A percentile compares a stretch with the other conserved stretches of the same genome.
Evolutionary conservation across 1,284 basidiomycete genomes (phyloP).

Genomic region (Lignosus rhinocerotis): DNA sequence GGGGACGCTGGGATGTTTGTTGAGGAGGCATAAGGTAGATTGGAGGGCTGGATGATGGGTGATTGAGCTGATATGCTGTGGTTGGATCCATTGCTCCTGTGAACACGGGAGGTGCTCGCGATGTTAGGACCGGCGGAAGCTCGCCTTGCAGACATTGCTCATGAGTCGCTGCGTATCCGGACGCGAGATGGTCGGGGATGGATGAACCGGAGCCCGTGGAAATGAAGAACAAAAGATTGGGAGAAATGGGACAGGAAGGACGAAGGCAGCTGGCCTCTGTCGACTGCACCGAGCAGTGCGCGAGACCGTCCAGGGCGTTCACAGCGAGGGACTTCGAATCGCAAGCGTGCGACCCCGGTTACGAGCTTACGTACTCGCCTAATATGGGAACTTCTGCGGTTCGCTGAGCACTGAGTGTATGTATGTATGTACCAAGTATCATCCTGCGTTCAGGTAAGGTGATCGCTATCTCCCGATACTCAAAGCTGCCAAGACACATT

Average conservation of each 20-base stretch:
- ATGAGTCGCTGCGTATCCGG: slow-evolving; percentile 9
- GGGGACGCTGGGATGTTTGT: slow-evolving; percentile 42
- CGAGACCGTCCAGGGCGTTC: slow-evolving; percentile 1
- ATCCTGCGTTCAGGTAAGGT: no score
- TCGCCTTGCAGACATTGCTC: slow-evolving; percentile 45
- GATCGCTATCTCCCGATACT: no score
- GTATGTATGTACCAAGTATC: no score
- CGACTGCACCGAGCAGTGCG: slow-evolving; percentile 6
- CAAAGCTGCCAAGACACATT: no score
- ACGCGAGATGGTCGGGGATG: neutral
- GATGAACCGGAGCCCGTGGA: neutral
- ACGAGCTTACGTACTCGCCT: slow-evolving; percentile 18
- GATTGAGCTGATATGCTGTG: slow-evolving; percentile 41
- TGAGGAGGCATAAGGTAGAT: slow-evolving; percentile 29
- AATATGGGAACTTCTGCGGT: slow-evolving; percentile 5
- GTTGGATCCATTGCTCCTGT: slow-evolving; percentile 53
- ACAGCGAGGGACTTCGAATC: slow-evolving; percentile 13
- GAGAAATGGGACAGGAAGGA: slow-evolving; percentile 1
- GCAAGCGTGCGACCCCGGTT: slow-evolving; percentile 1
- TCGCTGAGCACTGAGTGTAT: neutral
- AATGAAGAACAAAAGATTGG: neutral
- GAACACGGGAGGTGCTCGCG: slow-evolving; percentile 37
- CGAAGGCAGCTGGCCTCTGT: slow-evolving; percentile 2
- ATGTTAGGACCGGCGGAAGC: slow-evolving; percentile 43
- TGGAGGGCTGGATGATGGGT: slow-evolving; percentile 25